Evolutionary conservation across 441 rosid genomes (phyloP).

Genomic region (Dalechampia spathulata): DNA sequence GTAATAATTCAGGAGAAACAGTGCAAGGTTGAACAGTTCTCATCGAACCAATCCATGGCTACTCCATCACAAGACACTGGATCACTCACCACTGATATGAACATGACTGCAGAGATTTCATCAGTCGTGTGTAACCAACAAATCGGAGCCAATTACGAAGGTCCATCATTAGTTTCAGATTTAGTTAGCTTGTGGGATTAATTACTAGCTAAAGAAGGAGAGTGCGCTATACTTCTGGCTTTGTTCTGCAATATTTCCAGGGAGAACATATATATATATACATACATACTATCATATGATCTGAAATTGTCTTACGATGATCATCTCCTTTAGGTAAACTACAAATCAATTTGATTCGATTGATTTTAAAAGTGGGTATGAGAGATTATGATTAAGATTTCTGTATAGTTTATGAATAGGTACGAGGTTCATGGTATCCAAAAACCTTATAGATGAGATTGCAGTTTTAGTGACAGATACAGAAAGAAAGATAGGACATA

Average conservation of each 20-base stretch:
- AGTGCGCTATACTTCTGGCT: too few species aligned
- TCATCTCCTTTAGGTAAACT: conserved; percentile 16
- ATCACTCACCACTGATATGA: conserved; percentile 67
- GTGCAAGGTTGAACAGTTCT: conserved; percentile 63
- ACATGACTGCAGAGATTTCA: conserved; percentile 55
- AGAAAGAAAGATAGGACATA: conserved; percentile 12
- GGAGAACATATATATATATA: too few species aligned
- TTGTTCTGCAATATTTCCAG: too few species aligned
- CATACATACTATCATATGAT: conserved; percentile 6
- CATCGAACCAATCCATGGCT: conserved; percentile 52
- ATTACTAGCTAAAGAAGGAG: too few species aligned
- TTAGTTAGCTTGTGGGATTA: too few species aligned
- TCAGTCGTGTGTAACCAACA: too few species aligned
- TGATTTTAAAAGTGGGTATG: conserved; percentile 7
- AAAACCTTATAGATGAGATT: conserved; percentile 9
- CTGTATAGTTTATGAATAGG: conserved; percentile 17
- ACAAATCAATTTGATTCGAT: too few species aligned
- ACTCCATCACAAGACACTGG: conserved; percentile 78
- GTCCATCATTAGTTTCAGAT: too few species aligned
- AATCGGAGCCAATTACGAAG: too few species aligned
- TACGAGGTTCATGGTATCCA: conserved; percentile 19
- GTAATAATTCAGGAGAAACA: too few species aligned
- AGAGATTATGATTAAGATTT: conserved; percentile 1
- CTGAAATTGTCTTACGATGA: conserved; percentile 16
- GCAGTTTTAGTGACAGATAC: conserved; percentile 13